A percentile compares a stretch with the other conserved stretches of the same genome.
Conservation (phyloP, 169 alveolate species). For the Plasmodium gonderi region DNA sequence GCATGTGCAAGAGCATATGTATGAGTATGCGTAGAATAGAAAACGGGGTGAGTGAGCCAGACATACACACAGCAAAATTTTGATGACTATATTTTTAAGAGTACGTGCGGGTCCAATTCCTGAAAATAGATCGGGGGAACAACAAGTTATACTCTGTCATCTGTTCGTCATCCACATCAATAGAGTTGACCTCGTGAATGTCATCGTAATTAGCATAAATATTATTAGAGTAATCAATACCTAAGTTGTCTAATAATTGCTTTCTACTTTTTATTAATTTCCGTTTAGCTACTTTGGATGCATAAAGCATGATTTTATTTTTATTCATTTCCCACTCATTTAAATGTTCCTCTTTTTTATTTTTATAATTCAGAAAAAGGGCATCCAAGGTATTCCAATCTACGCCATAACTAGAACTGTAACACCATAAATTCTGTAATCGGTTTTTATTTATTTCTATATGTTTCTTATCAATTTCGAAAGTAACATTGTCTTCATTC, state of each 20-base stretch:
- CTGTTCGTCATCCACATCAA: conserved; percentile 36
- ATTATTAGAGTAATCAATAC: conserved; percentile 43
- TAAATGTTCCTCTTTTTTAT: conserved; percentile 33
- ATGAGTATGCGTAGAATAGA: neutral
- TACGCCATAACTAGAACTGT: conserved; percentile 82
- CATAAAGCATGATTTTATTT: conserved; percentile 47
- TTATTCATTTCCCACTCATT: conserved; percentile 58
- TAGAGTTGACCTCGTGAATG: neutral
- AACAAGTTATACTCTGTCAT: conserved; percentile 35
- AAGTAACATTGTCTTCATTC: neutral
- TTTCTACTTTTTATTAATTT: conserved; percentile 52
- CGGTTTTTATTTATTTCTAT: conserved; percentile 51
- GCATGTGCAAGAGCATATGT: neutral
- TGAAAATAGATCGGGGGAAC: conserved; percentile 52
- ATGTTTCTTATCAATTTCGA: conserved; percentile 25
- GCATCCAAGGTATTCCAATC: conserved; percentile 84
- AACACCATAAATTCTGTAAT: conserved; percentile 76
- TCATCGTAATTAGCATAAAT: conserved; percentile 42
- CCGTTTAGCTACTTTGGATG: conserved; percentile 50
- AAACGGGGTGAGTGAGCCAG: no score
- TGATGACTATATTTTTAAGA: no score
- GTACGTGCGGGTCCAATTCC: conserved; percentile 71
- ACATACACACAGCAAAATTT: neutral
- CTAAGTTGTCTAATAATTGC: conserved; percentile 12
- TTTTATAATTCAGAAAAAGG: conserved; percentile 74